Evolutionary conservation across 257 asterid genomes (phyloP).

Genomic region (Schizonepeta tenuifolia): DNA sequence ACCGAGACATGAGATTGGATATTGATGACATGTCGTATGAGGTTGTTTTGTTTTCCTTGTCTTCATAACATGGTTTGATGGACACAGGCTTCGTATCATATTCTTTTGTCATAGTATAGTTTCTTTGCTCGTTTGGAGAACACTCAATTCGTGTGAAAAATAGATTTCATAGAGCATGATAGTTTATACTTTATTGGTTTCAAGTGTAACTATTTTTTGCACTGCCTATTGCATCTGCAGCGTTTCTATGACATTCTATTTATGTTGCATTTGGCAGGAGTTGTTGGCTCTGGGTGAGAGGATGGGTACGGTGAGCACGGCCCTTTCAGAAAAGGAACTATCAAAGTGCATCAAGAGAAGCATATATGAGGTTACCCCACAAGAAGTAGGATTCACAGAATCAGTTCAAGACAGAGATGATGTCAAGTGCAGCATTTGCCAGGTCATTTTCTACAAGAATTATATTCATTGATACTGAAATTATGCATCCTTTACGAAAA

Average conservation of each 20-base stretch:
- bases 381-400: conserved; percentile 37
- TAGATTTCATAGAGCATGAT: neutral
- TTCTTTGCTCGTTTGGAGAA: neutral
- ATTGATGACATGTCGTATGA: conserved; percentile 97
- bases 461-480: neutral
- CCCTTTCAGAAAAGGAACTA: conserved; percentile 74
- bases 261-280: conserved; percentile 54
- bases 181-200: neutral
- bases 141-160: neutral
- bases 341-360: conserved; percentile 65
- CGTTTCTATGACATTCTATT: conserved; percentile 8
- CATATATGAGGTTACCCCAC: conserved; percentile 41
- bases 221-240: neutral
- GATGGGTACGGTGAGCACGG: conserved; percentile 95
- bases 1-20: conserved; percentile 88
- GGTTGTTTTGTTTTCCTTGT: conserved; percentile 48
- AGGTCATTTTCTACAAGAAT: conserved; percentile 49
- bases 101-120: neutral
- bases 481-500: neutral
- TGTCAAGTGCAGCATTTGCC: conserved; percentile 83
- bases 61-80: neutral
- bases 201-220: neutral
- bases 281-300: conserved; percentile 87
- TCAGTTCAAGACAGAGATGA: conserved; percentile 55
- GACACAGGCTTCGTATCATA: neutral